Evolutionary conservation across 2,329 filamentous ascomycete species (phyloP).

Genomic region (Akanthomyces muscarius): DNA sequence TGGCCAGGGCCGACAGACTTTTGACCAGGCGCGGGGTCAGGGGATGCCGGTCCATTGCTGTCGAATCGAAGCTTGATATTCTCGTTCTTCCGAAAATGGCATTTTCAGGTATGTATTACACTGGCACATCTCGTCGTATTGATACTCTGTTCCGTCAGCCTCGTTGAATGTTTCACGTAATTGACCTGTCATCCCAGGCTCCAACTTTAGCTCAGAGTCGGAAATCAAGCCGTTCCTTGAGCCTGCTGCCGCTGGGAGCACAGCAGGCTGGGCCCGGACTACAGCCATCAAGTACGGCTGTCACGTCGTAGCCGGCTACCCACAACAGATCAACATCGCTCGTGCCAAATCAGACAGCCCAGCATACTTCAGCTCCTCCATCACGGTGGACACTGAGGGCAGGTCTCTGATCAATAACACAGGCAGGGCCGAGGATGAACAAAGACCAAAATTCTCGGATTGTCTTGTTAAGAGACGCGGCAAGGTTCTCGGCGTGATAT

Average conservation of each 20-base stretch:
- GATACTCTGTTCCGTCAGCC: background rate
- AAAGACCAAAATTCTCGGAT: constrained; percentile 46
- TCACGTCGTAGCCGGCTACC: constrained; percentile 68
- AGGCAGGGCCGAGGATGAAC: constrained; percentile 51
- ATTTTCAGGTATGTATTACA: constrained; percentile 44
- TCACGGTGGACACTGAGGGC: constrained; percentile 54
- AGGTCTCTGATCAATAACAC: constrained; percentile 59
- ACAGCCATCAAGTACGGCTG: constrained; percentile 64
- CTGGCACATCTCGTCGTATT: background rate
- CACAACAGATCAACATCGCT: constrained; percentile 57
- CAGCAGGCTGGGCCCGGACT: constrained; percentile 67
- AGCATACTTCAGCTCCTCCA: constrained; percentile 51
- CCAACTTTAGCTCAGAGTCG: constrained; percentile 57
- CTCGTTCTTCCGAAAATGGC: constrained; percentile 73
- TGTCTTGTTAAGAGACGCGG: constrained; percentile 27
- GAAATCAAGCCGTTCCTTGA: constrained; percentile 69
- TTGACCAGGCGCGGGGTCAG: constrained; percentile 41
- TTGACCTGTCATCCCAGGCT: background rate
- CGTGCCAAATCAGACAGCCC: constrained; percentile 43
- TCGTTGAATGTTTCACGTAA: too few species aligned
- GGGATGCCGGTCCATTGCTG: constrained; percentile 24
- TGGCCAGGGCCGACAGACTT: constrained; percentile 62
- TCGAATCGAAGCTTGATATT: constrained; percentile 54
- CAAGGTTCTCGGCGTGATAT: constrained; percentile 40
- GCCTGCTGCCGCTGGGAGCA: constrained; percentile 59